A percentile compares a stretch with the other conserved stretches of the same genome.
These are phyloP conservation scores for Nemania sp. DNA, from an alignment of 2,329 filamentous ascomycete species.

Conservation along the genomic window DNA sequence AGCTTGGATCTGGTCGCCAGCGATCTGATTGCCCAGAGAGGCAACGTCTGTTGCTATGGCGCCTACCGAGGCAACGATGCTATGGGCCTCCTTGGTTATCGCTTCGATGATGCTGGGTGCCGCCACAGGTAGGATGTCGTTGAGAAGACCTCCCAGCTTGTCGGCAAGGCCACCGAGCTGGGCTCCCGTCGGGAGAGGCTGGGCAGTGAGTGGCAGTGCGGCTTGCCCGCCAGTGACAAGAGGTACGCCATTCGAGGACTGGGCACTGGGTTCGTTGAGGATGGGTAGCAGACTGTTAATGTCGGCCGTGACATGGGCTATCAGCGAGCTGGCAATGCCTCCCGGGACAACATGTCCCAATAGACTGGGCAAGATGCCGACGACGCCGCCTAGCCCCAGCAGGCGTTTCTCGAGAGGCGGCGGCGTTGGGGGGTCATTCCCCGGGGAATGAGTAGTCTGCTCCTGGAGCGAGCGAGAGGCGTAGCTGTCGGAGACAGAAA, in stretches of 20 bases:
- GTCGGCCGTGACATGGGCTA: slow-evolving; percentile 25
- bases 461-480: slow-evolving; percentile 15
- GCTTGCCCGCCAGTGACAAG: slow-evolving; percentile 24
- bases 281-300: slow-evolving; percentile 21
- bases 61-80: slow-evolving; percentile 27
- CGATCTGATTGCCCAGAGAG: slow-evolving; percentile 29
- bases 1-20: slow-evolving; percentile 24
- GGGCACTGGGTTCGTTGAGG: slow-evolving; percentile 19
- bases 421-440: neutral
- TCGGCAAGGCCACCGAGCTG: slow-evolving; percentile 23
- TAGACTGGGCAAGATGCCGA: slow-evolving; percentile 22
- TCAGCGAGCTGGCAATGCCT: slow-evolving; percentile 24
- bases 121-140: slow-evolving; percentile 20
- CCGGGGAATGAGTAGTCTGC: neutral
- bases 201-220: slow-evolving; percentile 22
- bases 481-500: slow-evolving; percentile 18
- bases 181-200: slow-evolving; percentile 24
- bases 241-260: slow-evolving; percentile 25
- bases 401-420: slow-evolving; percentile 23
- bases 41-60: slow-evolving; percentile 34
- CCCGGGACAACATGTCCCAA: slow-evolving; percentile 25
- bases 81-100: slow-evolving; percentile 29
- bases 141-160: slow-evolving; percentile 28
- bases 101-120: slow-evolving; percentile 29
- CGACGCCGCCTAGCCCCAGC: slow-evolving; percentile 23